phyloP scores from a whole-genome alignment of 1,284 basidiomycete species.

The Cutaneotrichosporon daszewskae region DNA sequence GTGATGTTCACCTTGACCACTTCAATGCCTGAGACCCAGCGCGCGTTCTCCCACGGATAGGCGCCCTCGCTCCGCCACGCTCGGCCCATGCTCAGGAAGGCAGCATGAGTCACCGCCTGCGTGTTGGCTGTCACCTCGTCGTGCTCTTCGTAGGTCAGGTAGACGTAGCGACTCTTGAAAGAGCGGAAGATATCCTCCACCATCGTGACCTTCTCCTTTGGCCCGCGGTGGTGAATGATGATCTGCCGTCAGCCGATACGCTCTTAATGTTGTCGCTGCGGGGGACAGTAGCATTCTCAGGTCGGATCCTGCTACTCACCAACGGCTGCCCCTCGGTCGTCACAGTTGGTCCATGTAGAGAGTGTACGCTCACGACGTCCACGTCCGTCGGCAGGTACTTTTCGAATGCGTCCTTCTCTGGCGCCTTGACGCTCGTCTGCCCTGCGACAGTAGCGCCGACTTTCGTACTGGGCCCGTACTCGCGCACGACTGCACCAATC shows the following conservation, averaged over 20 bases:
- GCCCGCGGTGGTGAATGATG: conserved; percentile 79
- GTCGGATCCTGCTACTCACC: too few relatives aligned
- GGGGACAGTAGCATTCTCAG: too few relatives aligned
- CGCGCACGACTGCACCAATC: conserved; percentile 72
- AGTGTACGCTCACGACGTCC: conserved; percentile 88
- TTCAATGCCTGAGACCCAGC: conserved; percentile 97
- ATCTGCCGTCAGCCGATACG: conserved; percentile 59
- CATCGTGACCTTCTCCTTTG: conserved; percentile 64
- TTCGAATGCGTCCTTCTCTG: conserved; percentile 87
- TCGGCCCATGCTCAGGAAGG: conserved; percentile 97
- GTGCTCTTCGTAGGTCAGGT: conserved; percentile 92
- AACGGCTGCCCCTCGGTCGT: conserved; percentile 87
- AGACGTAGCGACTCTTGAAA: conserved; percentile 82
- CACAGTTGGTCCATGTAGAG: conserved; percentile 88
- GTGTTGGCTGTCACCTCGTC: conserved; percentile 96
- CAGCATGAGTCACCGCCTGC: conserved; percentile 95
- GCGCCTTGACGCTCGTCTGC: conserved; percentile 95
- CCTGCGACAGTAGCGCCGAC: conserved; percentile 86
- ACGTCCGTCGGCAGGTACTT: conserved; percentile 78
- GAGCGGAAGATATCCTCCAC: conserved; percentile 79
- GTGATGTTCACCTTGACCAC: conserved; percentile 98
- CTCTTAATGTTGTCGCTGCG: too few relatives aligned
- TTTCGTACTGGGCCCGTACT: conserved; percentile 93
- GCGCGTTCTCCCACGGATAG: conserved; percentile 91
- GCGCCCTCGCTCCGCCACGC: conserved; percentile 74